Evolutionary conservation across 176 grass and related monocot genomes (phyloP).

Genomic region (Eragrostis nindensis): DNA sequence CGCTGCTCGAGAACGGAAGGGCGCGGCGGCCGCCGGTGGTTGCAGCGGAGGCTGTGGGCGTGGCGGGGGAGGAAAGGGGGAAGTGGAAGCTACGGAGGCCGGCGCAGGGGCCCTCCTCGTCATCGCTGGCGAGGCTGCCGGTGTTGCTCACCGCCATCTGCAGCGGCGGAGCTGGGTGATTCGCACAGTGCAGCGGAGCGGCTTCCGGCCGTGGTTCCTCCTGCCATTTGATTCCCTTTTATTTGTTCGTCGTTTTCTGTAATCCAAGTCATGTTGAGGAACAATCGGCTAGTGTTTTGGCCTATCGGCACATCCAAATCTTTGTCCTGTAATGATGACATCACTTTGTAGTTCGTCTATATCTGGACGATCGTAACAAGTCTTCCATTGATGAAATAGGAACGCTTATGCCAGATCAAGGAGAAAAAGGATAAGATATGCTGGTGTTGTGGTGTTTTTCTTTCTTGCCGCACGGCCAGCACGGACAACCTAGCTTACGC

Average conservation of each 20-base stretch:
- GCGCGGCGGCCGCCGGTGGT: constrained; percentile 60
- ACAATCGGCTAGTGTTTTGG: neutral
- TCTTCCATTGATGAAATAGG: neutral
- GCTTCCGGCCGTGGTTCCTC: neutral
- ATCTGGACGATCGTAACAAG: neutral
- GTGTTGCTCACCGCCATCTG: constrained; percentile 85
- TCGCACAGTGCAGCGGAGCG: neutral
- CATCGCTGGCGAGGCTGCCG: constrained; percentile 59
- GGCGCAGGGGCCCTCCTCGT: constrained; percentile 26
- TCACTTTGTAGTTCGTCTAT: neutral
- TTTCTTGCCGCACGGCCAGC: too few relatives aligned
- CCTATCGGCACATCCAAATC: too few relatives aligned
- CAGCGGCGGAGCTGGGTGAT: constrained; percentile 49
- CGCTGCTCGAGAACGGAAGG: constrained; percentile 74
- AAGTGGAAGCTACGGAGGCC: constrained; percentile 33
- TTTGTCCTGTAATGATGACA: too few relatives aligned
- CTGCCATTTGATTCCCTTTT: neutral
- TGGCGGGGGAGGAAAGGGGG: constrained; percentile 26
- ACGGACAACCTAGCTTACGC: too few relatives aligned
- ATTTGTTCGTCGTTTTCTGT: neutral
- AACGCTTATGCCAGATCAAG: neutral
- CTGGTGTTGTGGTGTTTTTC: neutral
- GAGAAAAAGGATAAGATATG: neutral
- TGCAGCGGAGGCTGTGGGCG: neutral
- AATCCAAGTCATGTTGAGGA: neutral